Evolutionary conservation across 2,329 filamentous ascomycete genomes (phyloP).

Genomic region (Orbilia brochopaga): DNA sequence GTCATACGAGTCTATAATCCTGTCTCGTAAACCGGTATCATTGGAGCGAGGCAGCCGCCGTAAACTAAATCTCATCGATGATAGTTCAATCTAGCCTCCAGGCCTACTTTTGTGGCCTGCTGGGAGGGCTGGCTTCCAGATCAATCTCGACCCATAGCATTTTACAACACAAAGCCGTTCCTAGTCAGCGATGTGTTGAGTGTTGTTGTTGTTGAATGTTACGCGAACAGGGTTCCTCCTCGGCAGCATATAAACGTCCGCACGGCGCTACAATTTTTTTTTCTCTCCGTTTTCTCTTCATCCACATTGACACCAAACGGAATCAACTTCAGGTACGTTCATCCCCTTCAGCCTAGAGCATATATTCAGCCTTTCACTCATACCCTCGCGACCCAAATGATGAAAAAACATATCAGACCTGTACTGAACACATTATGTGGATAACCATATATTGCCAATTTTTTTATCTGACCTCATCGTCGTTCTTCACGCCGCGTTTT

Average conservation of each 20-base stretch:
- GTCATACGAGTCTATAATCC: too few species aligned
- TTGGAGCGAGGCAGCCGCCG: too few species aligned
- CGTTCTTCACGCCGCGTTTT: constrained; percentile 2
- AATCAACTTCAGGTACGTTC: neutral
- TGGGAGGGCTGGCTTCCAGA: too few species aligned
- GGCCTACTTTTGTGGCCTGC: too few species aligned
- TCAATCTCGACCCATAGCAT: too few species aligned
- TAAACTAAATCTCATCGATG: too few species aligned
- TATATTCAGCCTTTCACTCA: neutral
- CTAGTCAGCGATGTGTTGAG: neutral
- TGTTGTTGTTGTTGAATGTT: neutral
- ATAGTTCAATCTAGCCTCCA: too few species aligned
- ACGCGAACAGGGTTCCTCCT: neutral
- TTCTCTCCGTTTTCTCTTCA: neutral
- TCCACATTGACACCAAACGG: neutral
- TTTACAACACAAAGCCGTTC: too few species aligned
- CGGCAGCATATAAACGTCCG: neutral
- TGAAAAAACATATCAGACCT: constrained; percentile 51
- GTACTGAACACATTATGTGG: constrained; percentile 50
- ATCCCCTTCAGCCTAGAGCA: neutral
- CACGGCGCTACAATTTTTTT: neutral
- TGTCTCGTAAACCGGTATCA: too few species aligned
- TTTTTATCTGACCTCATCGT: constrained; percentile 37
- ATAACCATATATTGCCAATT: constrained; percentile 51
- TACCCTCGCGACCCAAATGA: constrained; percentile 20